phyloP scores from a whole-genome alignment of 768 basidiomycete genomes.

The Lentinula boryana region DNA sequence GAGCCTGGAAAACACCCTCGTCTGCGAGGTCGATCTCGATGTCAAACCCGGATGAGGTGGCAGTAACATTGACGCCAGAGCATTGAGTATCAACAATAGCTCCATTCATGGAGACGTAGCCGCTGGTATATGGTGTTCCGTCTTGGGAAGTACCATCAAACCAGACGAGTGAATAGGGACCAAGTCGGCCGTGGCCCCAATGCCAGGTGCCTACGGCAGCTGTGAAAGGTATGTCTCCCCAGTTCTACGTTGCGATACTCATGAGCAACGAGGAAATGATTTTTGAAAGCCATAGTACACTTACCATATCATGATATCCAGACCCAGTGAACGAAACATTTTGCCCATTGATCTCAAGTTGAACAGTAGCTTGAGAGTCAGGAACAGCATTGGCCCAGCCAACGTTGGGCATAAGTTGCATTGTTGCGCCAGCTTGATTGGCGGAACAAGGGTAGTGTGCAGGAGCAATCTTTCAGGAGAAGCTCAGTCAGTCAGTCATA shows the following conservation, averaged over 20 bases:
- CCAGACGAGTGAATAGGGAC: constrained; percentile 16
- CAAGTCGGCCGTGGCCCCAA: constrained; percentile 16
- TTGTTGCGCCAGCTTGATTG: background rate
- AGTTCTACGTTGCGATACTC: constrained; percentile 9
- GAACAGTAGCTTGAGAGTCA: constrained; percentile 10
- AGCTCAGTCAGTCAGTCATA: background rate
- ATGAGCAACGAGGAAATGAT: background rate
- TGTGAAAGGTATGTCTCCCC: constrained; percentile 11
- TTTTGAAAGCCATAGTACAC: background rate
- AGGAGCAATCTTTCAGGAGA: constrained; percentile 6
- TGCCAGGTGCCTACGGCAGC: constrained; percentile 10
- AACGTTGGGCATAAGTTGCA: constrained; percentile 9
- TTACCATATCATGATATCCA: constrained; percentile 13
- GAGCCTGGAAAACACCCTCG: background rate
- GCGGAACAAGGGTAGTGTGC: constrained; percentile 12
- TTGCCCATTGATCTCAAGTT: constrained; percentile 7
- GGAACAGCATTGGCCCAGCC: constrained; percentile 16
- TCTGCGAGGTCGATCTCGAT: background rate
- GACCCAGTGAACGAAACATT: constrained; percentile 8
- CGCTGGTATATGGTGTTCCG: constrained; percentile 9
- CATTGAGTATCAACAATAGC: constrained; percentile 14
- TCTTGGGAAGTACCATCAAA: constrained; percentile 9
- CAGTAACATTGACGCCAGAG: constrained; percentile 13
- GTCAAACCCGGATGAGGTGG: background rate
- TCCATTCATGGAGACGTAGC: constrained; percentile 9